Percentiles rank a stretch among this genome's conserved stretches.
Conservation (phyloP, 1,284 basidiomycete species). For the Boletus subluridellus region DNA sequence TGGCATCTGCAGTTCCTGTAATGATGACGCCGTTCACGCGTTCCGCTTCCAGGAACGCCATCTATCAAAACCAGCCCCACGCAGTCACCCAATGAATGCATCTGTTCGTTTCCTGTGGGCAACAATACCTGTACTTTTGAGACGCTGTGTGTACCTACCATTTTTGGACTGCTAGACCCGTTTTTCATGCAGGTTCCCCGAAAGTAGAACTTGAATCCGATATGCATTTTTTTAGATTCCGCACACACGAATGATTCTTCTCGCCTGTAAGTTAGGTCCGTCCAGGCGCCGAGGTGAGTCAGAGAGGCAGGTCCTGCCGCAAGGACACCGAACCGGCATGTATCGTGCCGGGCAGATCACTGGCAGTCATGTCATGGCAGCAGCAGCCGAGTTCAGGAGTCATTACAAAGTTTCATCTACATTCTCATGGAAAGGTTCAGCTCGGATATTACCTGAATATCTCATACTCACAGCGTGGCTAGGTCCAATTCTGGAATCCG, state of each 20-base stretch:
- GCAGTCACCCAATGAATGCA: no score
- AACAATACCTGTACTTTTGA: background rate
- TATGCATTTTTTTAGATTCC: background rate
- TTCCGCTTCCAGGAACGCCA: background rate
- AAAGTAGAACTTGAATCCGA: background rate
- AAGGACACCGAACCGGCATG: background rate
- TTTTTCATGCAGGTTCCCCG: background rate
- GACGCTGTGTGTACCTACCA: background rate
- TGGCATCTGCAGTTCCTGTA: background rate
- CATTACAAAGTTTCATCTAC: background rate
- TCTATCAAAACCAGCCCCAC: background rate
- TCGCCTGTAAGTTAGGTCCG: background rate
- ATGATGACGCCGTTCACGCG: background rate
- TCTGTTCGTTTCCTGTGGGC: slow-evolving; percentile 1
- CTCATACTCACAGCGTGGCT: background rate
- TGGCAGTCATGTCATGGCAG: background rate
- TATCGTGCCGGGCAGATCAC: background rate
- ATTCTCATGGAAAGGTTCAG: background rate
- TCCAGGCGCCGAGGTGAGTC: background rate
- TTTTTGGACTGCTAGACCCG: background rate
- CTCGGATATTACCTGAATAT: no score
- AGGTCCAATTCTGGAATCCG: background rate
- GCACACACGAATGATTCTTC: background rate
- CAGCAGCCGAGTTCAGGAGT: background rate
- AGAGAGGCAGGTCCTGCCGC: background rate